Percentiles rank a stretch among this genome's conserved stretches.
phyloP scores from a whole-genome alignment of 371 early-diverging fungal genomes.

The Lichtheimia ornata region DNA sequence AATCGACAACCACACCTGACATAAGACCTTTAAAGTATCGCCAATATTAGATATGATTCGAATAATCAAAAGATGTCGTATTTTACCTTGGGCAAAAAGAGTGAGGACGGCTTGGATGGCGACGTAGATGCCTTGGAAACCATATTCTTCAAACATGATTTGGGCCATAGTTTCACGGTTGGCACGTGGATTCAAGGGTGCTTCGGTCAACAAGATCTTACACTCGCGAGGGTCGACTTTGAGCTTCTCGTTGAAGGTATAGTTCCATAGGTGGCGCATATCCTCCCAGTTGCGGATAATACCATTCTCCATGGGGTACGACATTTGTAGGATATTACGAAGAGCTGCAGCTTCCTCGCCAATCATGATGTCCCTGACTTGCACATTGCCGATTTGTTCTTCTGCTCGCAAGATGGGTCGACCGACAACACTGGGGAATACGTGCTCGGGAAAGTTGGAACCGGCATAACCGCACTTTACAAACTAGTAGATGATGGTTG shows the following conservation, averaged over 20 bases:
- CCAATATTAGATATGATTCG: not conserved
- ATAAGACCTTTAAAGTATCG: conserved; percentile 63
- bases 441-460: conserved; percentile 93
- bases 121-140: conserved; percentile 90
- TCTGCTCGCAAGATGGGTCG: conserved; percentile 97
- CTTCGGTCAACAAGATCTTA: conserved; percentile 95
- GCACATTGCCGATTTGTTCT: conserved; percentile 76
- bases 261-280: conserved; percentile 97
- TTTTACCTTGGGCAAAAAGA: conserved; percentile 92
- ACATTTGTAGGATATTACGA: conserved; percentile 89
- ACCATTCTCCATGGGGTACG: conserved; percentile 99
- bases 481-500: conserved; percentile 61
- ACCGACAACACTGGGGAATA: conserved; percentile 96
- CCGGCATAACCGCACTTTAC: conserved; percentile 97
- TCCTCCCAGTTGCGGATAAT: conserved; percentile 97
- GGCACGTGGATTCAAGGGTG: conserved; percentile 92
- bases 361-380: conserved; percentile 93
- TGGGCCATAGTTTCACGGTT: conserved; percentile 94
- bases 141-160: conserved; percentile 95
- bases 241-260: conserved; percentile 93
- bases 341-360: conserved; percentile 95
- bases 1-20: conserved; percentile 97
- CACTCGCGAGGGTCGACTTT: conserved; percentile 84
- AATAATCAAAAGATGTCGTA: no score
- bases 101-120: conserved; percentile 98